Conservation (phyloP, 2,329 filamentous ascomycete genomes). For the Coleophoma eucalyptorum region DNA sequence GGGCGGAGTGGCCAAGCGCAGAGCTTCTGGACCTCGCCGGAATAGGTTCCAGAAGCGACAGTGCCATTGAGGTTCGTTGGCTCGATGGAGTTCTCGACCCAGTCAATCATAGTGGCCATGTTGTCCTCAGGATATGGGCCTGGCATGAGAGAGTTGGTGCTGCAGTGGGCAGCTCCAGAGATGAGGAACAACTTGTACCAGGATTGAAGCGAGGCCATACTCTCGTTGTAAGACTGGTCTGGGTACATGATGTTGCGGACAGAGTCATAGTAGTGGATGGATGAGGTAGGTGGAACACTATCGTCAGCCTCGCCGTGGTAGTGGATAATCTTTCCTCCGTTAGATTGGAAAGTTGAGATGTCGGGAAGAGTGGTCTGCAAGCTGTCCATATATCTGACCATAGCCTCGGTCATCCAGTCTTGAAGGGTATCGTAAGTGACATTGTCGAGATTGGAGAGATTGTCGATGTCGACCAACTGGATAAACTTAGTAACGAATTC, state of each 20-base stretch:
- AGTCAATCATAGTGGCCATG: conserved; percentile 67
- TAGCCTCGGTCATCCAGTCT: conserved; percentile 46
- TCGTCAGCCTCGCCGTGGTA: conserved; percentile 54
- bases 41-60: conserved; percentile 25
- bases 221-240: conserved; percentile 30
- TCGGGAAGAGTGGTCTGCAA: conserved; percentile 51
- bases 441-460: conserved; percentile 36
- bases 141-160: conserved; percentile 39
- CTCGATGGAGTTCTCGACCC: conserved; percentile 51
- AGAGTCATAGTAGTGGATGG: conserved; percentile 50
- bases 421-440: conserved; percentile 53
- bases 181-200: conserved; percentile 53
- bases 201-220: conserved; percentile 37
- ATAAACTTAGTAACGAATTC: conserved; percentile 26
- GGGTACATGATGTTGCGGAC: conserved; percentile 47
- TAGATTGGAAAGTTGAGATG: conserved; percentile 41
- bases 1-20: conserved; percentile 35
- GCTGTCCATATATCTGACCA: conserved; percentile 42
- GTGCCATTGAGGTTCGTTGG: conserved; percentile 32
- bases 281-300: conserved; percentile 46
- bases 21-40: conserved; percentile 31
- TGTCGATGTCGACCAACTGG: conserved; percentile 34
- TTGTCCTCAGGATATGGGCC: conserved; percentile 39
- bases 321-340: conserved; percentile 52
- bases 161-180: conserved; percentile 49